These are phyloP conservation scores for Amanita exitialis DNA, from an alignment of 768 basidiomycete genomes.

Conservation along the genomic window DNA sequence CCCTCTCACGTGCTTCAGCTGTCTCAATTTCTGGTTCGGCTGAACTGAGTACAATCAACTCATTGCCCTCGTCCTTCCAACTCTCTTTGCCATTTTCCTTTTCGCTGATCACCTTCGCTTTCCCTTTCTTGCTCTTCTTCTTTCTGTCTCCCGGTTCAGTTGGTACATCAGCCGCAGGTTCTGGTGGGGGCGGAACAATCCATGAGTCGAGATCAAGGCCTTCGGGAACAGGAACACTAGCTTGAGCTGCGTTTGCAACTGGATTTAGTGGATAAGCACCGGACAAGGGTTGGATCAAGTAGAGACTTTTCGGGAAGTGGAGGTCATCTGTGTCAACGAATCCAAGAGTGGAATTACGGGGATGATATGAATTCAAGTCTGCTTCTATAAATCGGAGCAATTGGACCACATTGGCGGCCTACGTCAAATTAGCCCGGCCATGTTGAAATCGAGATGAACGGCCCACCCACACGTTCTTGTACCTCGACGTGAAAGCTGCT, in stretches of 20 bases:
- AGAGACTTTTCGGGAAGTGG: slow-evolving; percentile 81
- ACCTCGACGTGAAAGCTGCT: slow-evolving; percentile 71
- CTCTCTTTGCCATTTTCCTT: slow-evolving; percentile 28
- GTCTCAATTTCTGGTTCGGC: slow-evolving; percentile 35
- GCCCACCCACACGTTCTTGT: slow-evolving; percentile 66
- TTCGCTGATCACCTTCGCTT: slow-evolving; percentile 23
- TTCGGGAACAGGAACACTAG: slow-evolving; percentile 70
- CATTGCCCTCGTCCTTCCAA: slow-evolving; percentile 15
- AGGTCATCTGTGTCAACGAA: slow-evolving; percentile 31
- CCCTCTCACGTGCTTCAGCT: slow-evolving; percentile 57
- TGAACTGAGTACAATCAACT: slow-evolving; percentile 27
- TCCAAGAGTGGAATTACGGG: slow-evolving; percentile 23
- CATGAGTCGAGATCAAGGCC: slow-evolving; percentile 81
- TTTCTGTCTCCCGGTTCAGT: slow-evolving; percentile 38
- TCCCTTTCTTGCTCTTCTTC: slow-evolving; percentile 43
- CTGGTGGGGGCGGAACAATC: slow-evolving; percentile 61
- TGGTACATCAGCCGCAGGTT: slow-evolving; percentile 24
- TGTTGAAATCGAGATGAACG: background rate
- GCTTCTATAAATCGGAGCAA: slow-evolving; percentile 69
- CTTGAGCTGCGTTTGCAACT: slow-evolving; percentile 73
- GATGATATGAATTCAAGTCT: slow-evolving; percentile 51
- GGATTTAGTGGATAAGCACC: slow-evolving; percentile 75
- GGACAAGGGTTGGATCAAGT: slow-evolving; percentile 76
- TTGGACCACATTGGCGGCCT: slow-evolving; percentile 79
- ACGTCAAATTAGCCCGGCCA: slow-evolving; percentile 5